Evolutionary conservation across 2,329 filamentous ascomycete genomes (phyloP), one percentile per base, ranked within the genome.

Genomic region (Arthrobotrys entomopaga): DNA sequence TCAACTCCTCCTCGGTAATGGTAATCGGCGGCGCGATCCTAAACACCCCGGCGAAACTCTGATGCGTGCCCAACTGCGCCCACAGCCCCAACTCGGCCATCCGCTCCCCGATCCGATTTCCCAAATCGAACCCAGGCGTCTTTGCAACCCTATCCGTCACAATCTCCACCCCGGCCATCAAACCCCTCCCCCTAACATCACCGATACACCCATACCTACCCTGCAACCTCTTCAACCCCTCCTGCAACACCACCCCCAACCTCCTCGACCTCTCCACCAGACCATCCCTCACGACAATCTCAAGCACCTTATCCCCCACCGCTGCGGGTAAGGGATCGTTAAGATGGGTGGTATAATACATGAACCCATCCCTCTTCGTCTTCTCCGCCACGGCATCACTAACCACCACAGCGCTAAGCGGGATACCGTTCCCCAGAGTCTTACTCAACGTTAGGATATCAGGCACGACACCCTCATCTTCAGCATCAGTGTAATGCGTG

Each of bases 371-470:
- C 10, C 80, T 80, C 34, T 84, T 85, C 1, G 82, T 82, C 2
- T 80, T 79, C 48, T 84, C 86, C 0, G 70, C 70, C 52, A 89
- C 87, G 34, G 84, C 82, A 3, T 83, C 81, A 49, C 83, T 86
- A 0, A 87, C 88, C 1, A 86, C 82, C 0, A 89, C 86, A 0
- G 87, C 84, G 56, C 84, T 84, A 2, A 89, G 81, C 0, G 88
- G 87, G 0, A 89, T 80, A 0, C 87, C 87, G 77, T 86, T 87
- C 0, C 87, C 87, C 0, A 89, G 81, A 0, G 87, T 89, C 79
- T 89, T 89, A 76, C 84, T 86, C 4, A 89, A 80, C 0, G 85
- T 86, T 4, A 89, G 80, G 40, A 90, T 88, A 77, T 90, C 82
- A 6, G 86, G 83, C n/a, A 86, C 81, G 16, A 86, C 81, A 26